phyloP scores from a whole-genome alignment of 257 asterid species.

The Eucommia ulmoides region DNA sequence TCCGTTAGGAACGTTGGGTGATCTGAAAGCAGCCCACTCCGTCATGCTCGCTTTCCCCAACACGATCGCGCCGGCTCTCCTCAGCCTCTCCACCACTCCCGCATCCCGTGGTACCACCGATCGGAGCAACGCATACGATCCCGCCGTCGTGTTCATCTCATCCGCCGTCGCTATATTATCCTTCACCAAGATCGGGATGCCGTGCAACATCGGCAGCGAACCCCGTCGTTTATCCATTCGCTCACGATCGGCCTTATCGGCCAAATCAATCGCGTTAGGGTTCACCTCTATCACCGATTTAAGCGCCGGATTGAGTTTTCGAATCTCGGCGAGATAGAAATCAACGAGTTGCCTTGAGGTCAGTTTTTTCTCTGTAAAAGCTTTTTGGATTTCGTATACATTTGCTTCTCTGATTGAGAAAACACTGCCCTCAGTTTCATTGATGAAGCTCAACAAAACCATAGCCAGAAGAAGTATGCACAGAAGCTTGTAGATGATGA shows the following conservation, averaged over 20 bases:
- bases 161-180: conserved; percentile 56
- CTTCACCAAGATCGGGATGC: conserved; percentile 66
- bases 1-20: conserved; percentile 30
- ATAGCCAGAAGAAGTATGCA: conserved; percentile 1
- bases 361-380: conserved; percentile 19
- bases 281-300: conserved; percentile 53
- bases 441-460: background rate
- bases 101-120: conserved; percentile 49
- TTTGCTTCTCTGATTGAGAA: conserved; percentile 28
- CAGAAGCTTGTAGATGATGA: background rate
- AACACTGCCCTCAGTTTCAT: background rate
- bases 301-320: conserved; percentile 42
- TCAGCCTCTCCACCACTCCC: too few species aligned
- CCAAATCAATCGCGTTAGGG: conserved; percentile 43
- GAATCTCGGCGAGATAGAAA: conserved; percentile 27
- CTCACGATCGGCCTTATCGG: conserved; percentile 36
- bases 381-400: conserved; percentile 18
- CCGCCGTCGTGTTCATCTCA: conserved; percentile 49
- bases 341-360: conserved; percentile 30
- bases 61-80: conserved; percentile 57
- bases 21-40: conserved; percentile 55
- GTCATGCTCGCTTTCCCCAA: conserved; percentile 70
- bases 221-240: conserved; percentile 13
- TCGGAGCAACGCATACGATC: conserved; percentile 53
- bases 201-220: conserved; percentile 24